These are phyloP conservation scores for Lasiosphaeria miniovina DNA, from an alignment of 495 filamentous ascomycete species.

Conservation along the genomic window DNA sequence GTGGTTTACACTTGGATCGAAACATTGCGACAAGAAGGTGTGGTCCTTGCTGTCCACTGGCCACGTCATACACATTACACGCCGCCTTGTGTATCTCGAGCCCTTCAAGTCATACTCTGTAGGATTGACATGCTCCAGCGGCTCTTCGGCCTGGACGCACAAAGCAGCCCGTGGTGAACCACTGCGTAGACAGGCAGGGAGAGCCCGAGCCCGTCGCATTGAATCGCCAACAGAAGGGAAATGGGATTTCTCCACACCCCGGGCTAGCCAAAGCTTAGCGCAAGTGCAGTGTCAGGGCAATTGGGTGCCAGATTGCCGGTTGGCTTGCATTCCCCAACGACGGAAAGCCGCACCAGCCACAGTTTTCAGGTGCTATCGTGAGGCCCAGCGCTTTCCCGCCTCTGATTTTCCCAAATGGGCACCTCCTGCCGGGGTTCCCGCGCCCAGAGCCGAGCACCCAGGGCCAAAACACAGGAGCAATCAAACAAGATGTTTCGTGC, in stretches of 20 bases:
- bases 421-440: constrained; percentile 11
- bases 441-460: constrained; percentile 11
- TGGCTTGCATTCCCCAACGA: constrained; percentile 17
- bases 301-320: background rate
- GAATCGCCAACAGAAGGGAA: background rate
- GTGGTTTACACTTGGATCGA: too few species aligned
- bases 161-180: too few species aligned
- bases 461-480: constrained; percentile 23
- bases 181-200: too few species aligned
- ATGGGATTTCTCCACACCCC: background rate
- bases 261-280: background rate
- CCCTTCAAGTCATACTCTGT: too few species aligned
- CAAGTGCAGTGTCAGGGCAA: background rate
- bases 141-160: too few species aligned
- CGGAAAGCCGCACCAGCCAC: constrained; percentile 20
- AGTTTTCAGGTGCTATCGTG: constrained; percentile 16
- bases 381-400: constrained; percentile 24
- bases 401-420: constrained; percentile 19
- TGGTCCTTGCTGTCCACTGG: too few species aligned
- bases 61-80: too few species aligned
- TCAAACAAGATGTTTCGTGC: constrained; percentile 27
- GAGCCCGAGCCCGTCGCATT: too few species aligned
- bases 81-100: too few species aligned
- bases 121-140: too few species aligned
- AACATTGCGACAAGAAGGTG: too few species aligned